Base-by-base conservation (phyloP, 352 stramenopile species). In the Pythium graminicola region DNA sequence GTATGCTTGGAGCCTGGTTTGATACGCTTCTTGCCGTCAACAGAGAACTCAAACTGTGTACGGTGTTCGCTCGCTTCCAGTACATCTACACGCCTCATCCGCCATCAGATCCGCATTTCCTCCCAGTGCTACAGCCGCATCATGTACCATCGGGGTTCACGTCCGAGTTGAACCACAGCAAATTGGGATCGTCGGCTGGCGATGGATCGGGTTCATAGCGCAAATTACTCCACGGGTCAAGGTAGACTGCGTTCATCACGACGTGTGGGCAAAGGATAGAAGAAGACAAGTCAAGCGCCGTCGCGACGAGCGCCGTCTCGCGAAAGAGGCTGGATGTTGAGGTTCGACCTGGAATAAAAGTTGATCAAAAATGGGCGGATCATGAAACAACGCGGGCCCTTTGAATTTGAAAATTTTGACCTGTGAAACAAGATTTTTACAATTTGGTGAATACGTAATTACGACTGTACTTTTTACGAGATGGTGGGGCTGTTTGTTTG, bases 21-120 rank as follows among this genome's bases (percentile, higher is more conserved):
- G 6, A 88, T 65, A 19, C 83, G 83, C 54, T 78, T 87, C 16
- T 69, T 61, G 22, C 83, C 81, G 16, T 78, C 89, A 4, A 91
- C 83, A 2, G 67, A 85, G 28, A 77, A 89, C 46, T 92, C 73
- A 33, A 89, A 87, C 44, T 89, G 72, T 10, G 75, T 71, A 20
- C 47, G 70, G 31, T 89, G 73, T 2, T 89, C 65, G 14, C 60
- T 89, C 17, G 81, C 75, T 57, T 94, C 83, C 8, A 89, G 63
- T 1, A 94, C 67, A 49, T 89, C 83, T 94, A 62, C 38, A 24
- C 4, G 44, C 16, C 4, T 2, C 20, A 26, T 3, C 2, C 22
- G 17, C 9, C 17, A 40, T n/a, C 14, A 17, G n/a, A n/a, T n/a
- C n/a, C n/a, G n/a, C n/a, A n/a, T n/a, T n/a, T n/a, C n/a, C n/a